Base-by-base conservation (phyloP, 192 early-diverging fungal genomes). In the Coemansia sp. region DNA sequence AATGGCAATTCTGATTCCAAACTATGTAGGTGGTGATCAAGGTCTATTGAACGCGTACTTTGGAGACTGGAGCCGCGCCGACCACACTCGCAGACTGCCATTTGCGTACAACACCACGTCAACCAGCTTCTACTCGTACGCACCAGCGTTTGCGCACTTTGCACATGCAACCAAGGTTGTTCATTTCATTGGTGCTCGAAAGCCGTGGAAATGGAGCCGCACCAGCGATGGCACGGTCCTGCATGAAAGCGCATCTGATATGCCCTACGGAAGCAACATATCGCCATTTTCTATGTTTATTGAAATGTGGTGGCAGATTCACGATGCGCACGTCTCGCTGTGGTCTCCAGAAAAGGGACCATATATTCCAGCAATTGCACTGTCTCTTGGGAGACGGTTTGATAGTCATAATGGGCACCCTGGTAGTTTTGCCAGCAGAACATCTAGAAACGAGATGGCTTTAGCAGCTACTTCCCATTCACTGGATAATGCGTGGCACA, bases 11-110 rank as follows among this genome's bases (percentile, higher is more conserved):
- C n/a, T 49, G n/a, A 7, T 19, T 49, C 15, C 7, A n/a, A 49
- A 15, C 7, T 43, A 24, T 49, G 49, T 79, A 79, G 93, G 94
- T 50, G 94, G 90, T 19, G 96, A 98, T 63, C 96, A 98, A 72
- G 96, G 96, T 2, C 69, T 98, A 12, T 83, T 98, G 17, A 98
- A 98, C 72, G 76, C 73, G 10, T 96, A 89, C 67, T 96, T 95
- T 71, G 69, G 61, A 21, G 76, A 83, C 19, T 98, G 94, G 94
- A 84, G 86, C n/a, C 83, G 72, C 25, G 76, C 76, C 38, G 66
- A 82, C 51, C 67, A 86, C 67, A 69, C 81, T 27, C 71, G 85
- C 51, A 82, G 94, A 23, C 65, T 98, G 37, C 93, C 96, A 0
- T 98, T 98, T 66, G 84, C 84, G 24, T 95, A 88, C 83, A 98